Evolutionary conservation across 495 filamentous ascomycete species (phyloP).

Genomic region (Aspergillus hancockii): DNA sequence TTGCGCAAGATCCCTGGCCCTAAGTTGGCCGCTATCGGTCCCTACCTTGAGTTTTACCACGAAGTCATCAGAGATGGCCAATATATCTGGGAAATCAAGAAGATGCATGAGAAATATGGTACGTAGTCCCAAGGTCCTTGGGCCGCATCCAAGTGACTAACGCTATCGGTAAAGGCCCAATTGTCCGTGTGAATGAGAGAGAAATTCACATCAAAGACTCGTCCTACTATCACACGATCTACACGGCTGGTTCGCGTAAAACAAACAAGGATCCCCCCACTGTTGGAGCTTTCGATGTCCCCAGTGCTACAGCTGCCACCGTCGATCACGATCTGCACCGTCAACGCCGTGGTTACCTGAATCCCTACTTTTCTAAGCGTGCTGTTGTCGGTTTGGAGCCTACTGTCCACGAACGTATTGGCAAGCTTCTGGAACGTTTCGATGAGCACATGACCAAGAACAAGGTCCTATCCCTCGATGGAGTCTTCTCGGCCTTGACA

Average conservation of each 20-base stretch:
- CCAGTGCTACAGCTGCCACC: background rate
- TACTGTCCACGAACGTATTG: background rate
- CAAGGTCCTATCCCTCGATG: background rate
- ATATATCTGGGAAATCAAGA: background rate
- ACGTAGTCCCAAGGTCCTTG: background rate
- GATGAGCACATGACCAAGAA: background rate
- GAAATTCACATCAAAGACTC: background rate
- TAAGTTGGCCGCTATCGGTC: background rate
- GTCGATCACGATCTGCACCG: background rate
- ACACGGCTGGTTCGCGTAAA: background rate
- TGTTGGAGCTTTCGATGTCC: background rate
- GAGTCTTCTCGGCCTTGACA: background rate
- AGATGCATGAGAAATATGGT: background rate
- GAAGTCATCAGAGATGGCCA: background rate
- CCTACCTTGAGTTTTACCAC: background rate
- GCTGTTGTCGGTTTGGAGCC: background rate
- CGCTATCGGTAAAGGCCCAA: background rate
- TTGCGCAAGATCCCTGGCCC: background rate
- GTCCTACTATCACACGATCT: background rate
- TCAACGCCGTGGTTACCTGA: background rate
- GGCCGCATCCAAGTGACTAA: background rate
- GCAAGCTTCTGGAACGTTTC: background rate
- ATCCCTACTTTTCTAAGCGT: background rate
- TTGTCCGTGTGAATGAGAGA: background rate
- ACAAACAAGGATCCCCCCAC: background rate